Percentiles rank a stretch among this genome's conserved stretches.
Evolutionary conservation across 768 basidiomycete species (phyloP).

Genomic region (Dentipellis fragilis): DNA sequence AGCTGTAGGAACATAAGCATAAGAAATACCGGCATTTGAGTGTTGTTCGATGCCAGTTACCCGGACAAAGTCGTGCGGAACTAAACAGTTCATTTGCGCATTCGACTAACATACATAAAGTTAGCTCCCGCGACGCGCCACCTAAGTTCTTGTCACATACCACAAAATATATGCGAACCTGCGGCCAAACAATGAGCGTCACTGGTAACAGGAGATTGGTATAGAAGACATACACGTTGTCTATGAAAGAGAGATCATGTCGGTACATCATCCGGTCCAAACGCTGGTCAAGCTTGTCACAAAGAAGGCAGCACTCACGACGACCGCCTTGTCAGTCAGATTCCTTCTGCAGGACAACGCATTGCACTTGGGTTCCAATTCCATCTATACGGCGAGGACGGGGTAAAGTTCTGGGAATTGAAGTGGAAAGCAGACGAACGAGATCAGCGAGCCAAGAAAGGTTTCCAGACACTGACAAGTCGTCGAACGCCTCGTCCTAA

Average conservation of each 20-base stretch:
- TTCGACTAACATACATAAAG: conserved; percentile 38
- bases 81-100: conserved; percentile 83
- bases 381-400: conserved; percentile 33
- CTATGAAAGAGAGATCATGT: conserved; percentile 23
- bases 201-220: not conserved
- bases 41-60: conserved; percentile 21
- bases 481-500: not conserved
- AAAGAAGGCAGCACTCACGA: conserved; percentile 40
- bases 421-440: no score
- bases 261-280: not conserved
- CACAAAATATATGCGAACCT: conserved; percentile 87
- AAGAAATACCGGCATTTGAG: not conserved
- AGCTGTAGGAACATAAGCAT: conserved; percentile 31
- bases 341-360: conserved; percentile 62
- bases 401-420: no score
- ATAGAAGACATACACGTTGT: conserved; percentile 39
- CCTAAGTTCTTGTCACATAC: conserved; percentile 24
- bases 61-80: conserved; percentile 69
- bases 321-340: conserved; percentile 72
- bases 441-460: no score
- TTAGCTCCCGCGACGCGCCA: not conserved
- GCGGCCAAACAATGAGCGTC: conserved; percentile 1
- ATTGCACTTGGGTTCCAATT: conserved; percentile 70
- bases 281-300: not conserved
- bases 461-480: no score